Percentiles rank a stretch among this genome's conserved stretches.
phyloP scores from a whole-genome alignment of 495 filamentous ascomycete species.

The Filosporella fistucella region DNA sequence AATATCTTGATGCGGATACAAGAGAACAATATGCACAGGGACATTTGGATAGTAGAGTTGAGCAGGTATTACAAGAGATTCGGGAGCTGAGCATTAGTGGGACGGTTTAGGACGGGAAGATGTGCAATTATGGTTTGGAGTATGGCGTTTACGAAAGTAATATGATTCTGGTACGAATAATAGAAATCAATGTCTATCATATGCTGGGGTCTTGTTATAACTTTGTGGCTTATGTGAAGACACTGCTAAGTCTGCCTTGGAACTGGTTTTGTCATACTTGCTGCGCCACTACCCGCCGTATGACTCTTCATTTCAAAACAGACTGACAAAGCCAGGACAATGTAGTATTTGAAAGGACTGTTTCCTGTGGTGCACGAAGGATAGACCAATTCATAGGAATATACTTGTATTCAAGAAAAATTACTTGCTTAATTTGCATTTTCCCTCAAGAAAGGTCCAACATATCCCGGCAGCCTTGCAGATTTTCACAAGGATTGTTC shows the following conservation, averaged over 20 bases:
- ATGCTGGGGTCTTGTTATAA: neutral
- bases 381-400: too few species aligned
- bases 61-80: constrained; percentile 96
- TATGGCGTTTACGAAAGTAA: constrained; percentile 15
- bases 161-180: neutral
- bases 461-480: constrained; percentile 16
- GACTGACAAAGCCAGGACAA: constrained; percentile 6
- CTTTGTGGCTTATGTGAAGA: neutral
- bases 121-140: constrained; percentile 3
- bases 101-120: constrained; percentile 37
- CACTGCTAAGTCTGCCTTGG: neutral
- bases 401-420: too few species aligned
- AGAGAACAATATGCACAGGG: constrained; percentile 94
- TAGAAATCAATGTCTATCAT: neutral
- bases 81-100: constrained; percentile 87
- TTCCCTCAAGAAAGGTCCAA: too few species aligned
- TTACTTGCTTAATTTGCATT: too few species aligned
- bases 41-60: constrained; percentile 84
- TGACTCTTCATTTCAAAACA: constrained; percentile 4
- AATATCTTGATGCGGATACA: constrained; percentile 95
- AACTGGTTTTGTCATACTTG: constrained; percentile 1
- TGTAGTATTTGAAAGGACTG: neutral
- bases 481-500: neutral
- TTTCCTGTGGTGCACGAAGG: too few species aligned
- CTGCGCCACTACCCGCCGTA: constrained; percentile 12